A percentile compares a stretch with the other conserved stretches of the same genome.
These are phyloP conservation scores for Fusarium palustre DNA, from an alignment of 2,329 filamentous ascomycete species.

Conservation along the genomic window DNA sequence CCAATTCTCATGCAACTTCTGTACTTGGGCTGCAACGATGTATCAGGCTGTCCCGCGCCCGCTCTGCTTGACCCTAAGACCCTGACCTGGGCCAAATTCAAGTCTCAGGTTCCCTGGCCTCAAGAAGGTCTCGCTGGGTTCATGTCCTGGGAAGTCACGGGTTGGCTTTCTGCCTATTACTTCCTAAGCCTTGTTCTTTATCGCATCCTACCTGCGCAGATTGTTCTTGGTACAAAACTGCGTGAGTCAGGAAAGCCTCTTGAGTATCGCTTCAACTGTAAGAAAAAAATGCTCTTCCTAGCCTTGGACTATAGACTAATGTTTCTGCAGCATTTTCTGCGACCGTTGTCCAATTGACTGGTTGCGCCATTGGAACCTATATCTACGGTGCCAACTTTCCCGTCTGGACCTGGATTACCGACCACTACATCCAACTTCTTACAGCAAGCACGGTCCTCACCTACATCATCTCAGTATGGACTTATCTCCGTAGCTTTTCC, in stretches of 20 bases:
- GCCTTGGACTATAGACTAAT: background rate
- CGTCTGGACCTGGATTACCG: conserved; percentile 89
- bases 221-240: conserved; percentile 75
- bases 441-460: conserved; percentile 83
- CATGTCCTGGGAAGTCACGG: conserved; percentile 72
- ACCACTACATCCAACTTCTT: conserved; percentile 86
- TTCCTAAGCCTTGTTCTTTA: conserved; percentile 77
- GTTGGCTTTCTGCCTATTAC: conserved; percentile 80
- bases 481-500: conserved; percentile 82
- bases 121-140: conserved; percentile 73
- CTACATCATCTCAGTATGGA: conserved; percentile 75
- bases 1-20: conserved; percentile 79
- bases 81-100: conserved; percentile 75
- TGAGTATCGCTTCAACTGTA: conserved; percentile 83
- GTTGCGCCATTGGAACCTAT: conserved; percentile 77
- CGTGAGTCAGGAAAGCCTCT: conserved; percentile 72
- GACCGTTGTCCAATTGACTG: conserved; percentile 74
- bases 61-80: conserved; percentile 76
- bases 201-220: conserved; percentile 76
- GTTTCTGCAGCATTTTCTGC: conserved; percentile 73
- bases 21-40: conserved; percentile 86
- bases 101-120: conserved; percentile 82
- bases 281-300: conserved; percentile 11
- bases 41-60: conserved; percentile 86
- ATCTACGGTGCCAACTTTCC: conserved; percentile 81